phyloP scores from a whole-genome alignment of 768 basidiomycete species.

The Fibroporia radiculosa region DNA sequence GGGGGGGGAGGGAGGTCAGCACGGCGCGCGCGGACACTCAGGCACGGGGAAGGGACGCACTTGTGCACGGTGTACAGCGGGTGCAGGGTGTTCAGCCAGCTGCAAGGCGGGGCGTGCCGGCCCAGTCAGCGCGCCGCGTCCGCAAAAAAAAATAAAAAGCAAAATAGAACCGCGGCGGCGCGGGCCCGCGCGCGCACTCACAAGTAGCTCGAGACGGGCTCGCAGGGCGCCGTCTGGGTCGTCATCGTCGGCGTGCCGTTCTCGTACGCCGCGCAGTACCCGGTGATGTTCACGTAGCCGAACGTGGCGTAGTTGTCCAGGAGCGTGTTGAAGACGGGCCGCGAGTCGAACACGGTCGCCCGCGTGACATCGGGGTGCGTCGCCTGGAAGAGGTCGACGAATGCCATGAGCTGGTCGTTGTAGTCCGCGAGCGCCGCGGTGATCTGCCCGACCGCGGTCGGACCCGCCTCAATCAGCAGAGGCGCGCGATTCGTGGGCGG shows the following conservation, averaged over 20 bases:
- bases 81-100: conserved; percentile 56
- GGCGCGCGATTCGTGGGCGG: conserved; percentile 32
- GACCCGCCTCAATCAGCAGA: conserved; percentile 32
- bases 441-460: conserved; percentile 20
- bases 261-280: conserved; percentile 51
- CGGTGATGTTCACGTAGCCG: conserved; percentile 52
- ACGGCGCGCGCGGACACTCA: conserved; percentile 1
- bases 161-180: too few species aligned
- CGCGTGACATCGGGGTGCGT: conserved; percentile 36
- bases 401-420: conserved; percentile 38
- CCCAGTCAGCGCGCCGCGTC: neutral
- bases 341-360: conserved; percentile 46
- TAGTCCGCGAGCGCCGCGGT: conserved; percentile 35
- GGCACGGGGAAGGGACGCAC: conserved; percentile 25
- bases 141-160: neutral
- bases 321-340: conserved; percentile 50
- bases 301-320: conserved; percentile 44
- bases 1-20: conserved; percentile 17
- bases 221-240: conserved; percentile 51
- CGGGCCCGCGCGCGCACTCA: conserved; percentile 24
- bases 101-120: conserved; percentile 14
- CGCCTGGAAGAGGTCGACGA: conserved; percentile 31
- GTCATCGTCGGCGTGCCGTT: conserved; percentile 45
- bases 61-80: conserved; percentile 57
- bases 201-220: conserved; percentile 61